Conservation (phyloP, 2,329 filamentous ascomycete species). For the Alternaria angustiovoidea region DNA sequence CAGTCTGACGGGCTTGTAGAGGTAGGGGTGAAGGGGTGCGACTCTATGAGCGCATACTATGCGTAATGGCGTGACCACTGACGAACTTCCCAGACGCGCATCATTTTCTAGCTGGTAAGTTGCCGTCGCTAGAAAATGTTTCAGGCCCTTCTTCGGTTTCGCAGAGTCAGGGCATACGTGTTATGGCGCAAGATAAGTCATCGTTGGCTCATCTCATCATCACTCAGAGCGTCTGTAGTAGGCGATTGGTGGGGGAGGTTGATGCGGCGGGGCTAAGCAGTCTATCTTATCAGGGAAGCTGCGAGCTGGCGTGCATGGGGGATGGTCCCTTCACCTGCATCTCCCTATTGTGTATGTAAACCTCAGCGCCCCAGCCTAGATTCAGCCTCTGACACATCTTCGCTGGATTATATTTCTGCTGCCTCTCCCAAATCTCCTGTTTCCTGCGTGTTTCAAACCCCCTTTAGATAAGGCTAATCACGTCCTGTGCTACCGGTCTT, state of each 20-base stretch:
- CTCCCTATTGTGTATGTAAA: background rate
- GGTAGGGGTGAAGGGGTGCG: background rate
- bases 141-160: slow-evolving; percentile 12
- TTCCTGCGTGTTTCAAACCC: background rate
- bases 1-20: background rate
- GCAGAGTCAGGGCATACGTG: background rate
- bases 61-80: slow-evolving; percentile 11
- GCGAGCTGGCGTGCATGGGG: slow-evolving; percentile 2
- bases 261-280: background rate
- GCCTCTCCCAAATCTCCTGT: background rate
- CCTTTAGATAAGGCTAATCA: background rate
- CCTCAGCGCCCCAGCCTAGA: background rate
- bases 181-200: slow-evolving; percentile 8
- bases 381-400: background rate
- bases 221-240: slow-evolving; percentile 16
- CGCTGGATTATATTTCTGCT: background rate
- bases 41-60: slow-evolving; percentile 3
- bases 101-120: background rate
- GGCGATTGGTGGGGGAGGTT: slow-evolving; percentile 7
- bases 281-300: slow-evolving; percentile 16
- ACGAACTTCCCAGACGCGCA: background rate
- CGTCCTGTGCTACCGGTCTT: slow-evolving; percentile 20
- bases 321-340: background rate
- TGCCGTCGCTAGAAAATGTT: background rate
- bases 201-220: slow-evolving; percentile 26